Evolutionary conservation across 2,329 filamentous ascomycete species (phyloP).

Genomic region (Scedosporium boydii): DNA sequence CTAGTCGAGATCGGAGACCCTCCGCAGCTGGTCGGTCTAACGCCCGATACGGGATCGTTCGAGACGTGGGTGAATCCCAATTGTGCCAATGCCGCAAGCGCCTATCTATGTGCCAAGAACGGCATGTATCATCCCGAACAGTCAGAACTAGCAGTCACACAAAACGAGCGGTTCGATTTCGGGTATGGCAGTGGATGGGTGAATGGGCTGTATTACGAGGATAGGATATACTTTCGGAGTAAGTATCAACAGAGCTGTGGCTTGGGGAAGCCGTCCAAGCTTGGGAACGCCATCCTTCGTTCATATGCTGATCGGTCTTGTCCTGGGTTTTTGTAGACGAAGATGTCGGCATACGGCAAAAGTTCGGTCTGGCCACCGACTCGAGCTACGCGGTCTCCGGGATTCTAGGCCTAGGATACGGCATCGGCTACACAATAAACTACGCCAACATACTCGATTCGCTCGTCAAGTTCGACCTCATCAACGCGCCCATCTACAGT

Average conservation of each 20-base stretch:
- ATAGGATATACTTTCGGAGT: conserved; percentile 6
- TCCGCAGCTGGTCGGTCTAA: conserved; percentile 40
- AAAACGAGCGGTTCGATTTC: background rate
- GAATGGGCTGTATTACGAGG: conserved; percentile 3
- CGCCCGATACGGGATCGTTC: conserved; percentile 54
- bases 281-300: no score
- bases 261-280: no score
- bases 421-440: conserved; percentile 21
- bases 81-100: conserved; percentile 1
- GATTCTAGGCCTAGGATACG: conserved; percentile 26
- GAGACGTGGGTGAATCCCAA: conserved; percentile 47
- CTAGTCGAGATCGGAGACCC: conserved; percentile 47
- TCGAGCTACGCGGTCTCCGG: conserved; percentile 26
- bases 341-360: conserved; percentile 7
- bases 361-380: conserved; percentile 25
- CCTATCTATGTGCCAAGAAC: background rate
- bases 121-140: conserved; percentile 2
- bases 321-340: background rate
- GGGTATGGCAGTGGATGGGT: conserved; percentile 3
- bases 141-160: background rate
- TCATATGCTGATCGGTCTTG: background rate
- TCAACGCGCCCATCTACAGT: conserved; percentile 26
- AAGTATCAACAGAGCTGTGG: background rate
- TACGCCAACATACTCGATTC: conserved; percentile 25
- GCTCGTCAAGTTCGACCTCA: conserved; percentile 21